These are phyloP conservation scores for Amphicarpaea edgeworthii DNA, from an alignment of 306 rosid genomes.

Conservation along the genomic window DNA sequence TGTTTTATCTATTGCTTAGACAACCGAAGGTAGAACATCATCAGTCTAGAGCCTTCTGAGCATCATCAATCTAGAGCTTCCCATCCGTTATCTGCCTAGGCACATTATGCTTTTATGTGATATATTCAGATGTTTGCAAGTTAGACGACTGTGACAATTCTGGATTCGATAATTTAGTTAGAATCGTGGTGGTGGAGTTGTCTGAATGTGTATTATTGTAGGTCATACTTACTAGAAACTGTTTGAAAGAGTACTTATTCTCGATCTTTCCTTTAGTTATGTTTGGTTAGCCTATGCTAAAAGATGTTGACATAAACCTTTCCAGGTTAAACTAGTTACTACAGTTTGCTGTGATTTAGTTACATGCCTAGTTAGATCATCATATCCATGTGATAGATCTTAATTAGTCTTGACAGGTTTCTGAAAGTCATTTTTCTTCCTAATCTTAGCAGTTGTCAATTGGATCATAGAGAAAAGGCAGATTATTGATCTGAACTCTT, in stretches of 20 bases:
- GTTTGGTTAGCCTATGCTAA: slow-evolving; percentile 47
- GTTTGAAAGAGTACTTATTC: slow-evolving; percentile 46
- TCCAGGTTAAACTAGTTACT: slow-evolving; percentile 38
- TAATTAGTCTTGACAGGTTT: slow-evolving; percentile 31
- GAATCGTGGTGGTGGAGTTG: slow-evolving; percentile 43
- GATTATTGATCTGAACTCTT: slow-evolving; percentile 7
- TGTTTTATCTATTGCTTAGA: slow-evolving; percentile 51
- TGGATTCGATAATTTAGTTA: slow-evolving; percentile 48
- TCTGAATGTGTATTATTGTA: slow-evolving; percentile 55
- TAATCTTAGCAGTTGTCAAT: slow-evolving; percentile 1
- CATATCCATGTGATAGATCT: slow-evolving; percentile 18
- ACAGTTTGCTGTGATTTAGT: slow-evolving; percentile 49
- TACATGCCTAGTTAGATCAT: slow-evolving; percentile 43
- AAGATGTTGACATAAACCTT: slow-evolving; percentile 44
- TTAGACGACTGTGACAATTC: slow-evolving; percentile 53
- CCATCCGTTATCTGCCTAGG: slow-evolving; percentile 50
- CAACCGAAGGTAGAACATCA: slow-evolving; percentile 59
- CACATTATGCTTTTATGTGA: slow-evolving; percentile 35
- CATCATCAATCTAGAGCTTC: slow-evolving; percentile 57
- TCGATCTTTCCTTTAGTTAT: slow-evolving; percentile 47
- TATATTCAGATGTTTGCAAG: slow-evolving; percentile 51
- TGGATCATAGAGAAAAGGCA: slow-evolving; percentile 26
- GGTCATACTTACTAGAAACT: slow-evolving; percentile 49
- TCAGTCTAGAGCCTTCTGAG: slow-evolving; percentile 57
- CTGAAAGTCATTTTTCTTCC: slow-evolving; percentile 19